Evolutionary conservation across 192 early-diverging fungal species (phyloP).

Genomic region (Paraglomus occultum): DNA sequence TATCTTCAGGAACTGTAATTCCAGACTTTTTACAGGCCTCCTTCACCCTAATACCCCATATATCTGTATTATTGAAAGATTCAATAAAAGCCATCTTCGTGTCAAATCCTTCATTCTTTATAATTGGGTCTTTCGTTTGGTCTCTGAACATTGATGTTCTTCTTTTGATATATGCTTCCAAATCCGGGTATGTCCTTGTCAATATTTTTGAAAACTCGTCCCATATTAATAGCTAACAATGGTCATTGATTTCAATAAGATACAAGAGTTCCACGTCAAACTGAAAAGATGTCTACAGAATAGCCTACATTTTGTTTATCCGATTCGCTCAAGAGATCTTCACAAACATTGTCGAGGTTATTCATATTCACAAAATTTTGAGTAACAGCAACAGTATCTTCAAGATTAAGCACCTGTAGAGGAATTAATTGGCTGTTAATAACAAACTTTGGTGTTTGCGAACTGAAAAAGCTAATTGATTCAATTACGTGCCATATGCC

Average conservation of each 20-base stretch:
- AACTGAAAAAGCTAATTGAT: neutral
- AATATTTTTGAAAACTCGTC: slow-evolving; percentile 24
- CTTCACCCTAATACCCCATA: slow-evolving; percentile 16
- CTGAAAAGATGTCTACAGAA: neutral
- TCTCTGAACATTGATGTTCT: neutral
- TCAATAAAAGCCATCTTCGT: slow-evolving; percentile 21
- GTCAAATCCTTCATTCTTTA: neutral
- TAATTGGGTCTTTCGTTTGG: slow-evolving; percentile 11
- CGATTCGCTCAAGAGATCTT: slow-evolving; percentile 21
- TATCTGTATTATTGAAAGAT: neutral
- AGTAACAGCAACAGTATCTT: slow-evolving; percentile 43
- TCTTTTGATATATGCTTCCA: slow-evolving; percentile 9
- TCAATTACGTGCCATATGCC: slow-evolving; percentile 37
- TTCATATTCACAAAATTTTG: slow-evolving; percentile 42
- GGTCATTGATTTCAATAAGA: slow-evolving; percentile 1
- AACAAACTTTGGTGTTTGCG: too few relatives aligned
- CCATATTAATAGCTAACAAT: slow-evolving; percentile 33
- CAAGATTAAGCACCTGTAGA: slow-evolving; percentile 36
- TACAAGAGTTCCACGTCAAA: neutral
- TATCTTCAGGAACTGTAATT: neutral
- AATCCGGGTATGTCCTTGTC: slow-evolving; percentile 30
- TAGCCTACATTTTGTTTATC: neutral
- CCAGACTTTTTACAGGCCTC: slow-evolving; percentile 1
- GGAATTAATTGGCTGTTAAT: too few relatives aligned
- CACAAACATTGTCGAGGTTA: slow-evolving; percentile 33